A percentile compares a stretch with the other conserved stretches of the same genome.
Conservation (phyloP, 2,329 filamentous ascomycete species). For the Aspergillus tubingensis region DNA sequence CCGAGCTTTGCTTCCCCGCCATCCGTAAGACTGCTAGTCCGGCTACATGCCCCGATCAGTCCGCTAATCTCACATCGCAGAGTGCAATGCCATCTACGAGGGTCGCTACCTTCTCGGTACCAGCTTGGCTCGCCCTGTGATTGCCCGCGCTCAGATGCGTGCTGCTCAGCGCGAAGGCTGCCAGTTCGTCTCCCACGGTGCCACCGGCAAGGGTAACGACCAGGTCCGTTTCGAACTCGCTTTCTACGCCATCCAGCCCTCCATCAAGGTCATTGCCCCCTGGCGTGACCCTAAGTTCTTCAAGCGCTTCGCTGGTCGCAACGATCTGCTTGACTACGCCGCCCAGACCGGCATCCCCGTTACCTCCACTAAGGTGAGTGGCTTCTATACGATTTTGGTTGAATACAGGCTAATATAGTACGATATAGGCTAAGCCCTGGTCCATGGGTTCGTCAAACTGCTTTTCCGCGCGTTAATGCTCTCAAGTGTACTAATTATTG, state of each 20-base stretch:
- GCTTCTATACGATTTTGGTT: not conserved
- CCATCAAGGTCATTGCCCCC: conserved; percentile 52
- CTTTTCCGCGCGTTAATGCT: conserved; percentile 43
- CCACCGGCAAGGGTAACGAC: conserved; percentile 53
- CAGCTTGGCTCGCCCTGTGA: conserved; percentile 49
- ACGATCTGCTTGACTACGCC: conserved; percentile 53
- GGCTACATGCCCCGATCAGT: not conserved
- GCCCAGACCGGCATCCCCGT: conserved; percentile 50
- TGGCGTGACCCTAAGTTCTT: conserved; percentile 53
- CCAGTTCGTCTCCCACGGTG: conserved; percentile 48
- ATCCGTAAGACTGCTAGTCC: conserved; percentile 44
- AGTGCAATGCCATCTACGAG: conserved; percentile 66
- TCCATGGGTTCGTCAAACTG: conserved; percentile 57
- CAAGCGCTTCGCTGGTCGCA: conserved; percentile 51
- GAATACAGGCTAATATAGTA: not conserved
- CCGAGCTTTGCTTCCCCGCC: conserved; percentile 77
- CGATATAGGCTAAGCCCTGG: conserved; percentile 44
- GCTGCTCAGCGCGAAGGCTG: conserved; percentile 47
- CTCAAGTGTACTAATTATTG: conserved; percentile 5
- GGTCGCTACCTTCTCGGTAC: conserved; percentile 63
- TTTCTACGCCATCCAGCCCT: conserved; percentile 52
- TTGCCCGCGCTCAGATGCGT: conserved; percentile 48
- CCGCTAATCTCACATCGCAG: conserved; percentile 4
- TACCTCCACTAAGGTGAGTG: conserved; percentile 46
- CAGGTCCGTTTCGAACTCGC: conserved; percentile 54